These are phyloP conservation scores for Trichoderma asperelloides DNA, from an alignment of 495 filamentous ascomycete genomes.

Conservation along the genomic window DNA sequence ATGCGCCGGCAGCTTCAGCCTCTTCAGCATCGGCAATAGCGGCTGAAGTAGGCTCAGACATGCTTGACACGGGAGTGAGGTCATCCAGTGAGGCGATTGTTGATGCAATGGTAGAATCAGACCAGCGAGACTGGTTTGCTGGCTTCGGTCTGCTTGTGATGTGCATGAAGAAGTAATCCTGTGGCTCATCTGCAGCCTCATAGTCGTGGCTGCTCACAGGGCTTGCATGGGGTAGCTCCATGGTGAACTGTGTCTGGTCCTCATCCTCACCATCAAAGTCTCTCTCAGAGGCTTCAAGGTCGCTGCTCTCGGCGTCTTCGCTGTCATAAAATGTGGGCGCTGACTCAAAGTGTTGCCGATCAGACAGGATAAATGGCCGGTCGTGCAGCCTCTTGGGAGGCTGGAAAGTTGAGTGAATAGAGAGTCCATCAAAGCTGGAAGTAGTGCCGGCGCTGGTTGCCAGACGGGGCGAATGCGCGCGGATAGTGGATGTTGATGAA, in stretches of 20 bases:
- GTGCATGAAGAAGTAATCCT: slow-evolving; percentile 9
- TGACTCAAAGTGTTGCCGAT: not conserved
- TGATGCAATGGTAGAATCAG: slow-evolving; percentile 10
- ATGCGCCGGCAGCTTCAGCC: slow-evolving; percentile 14
- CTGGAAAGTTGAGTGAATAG: not conserved
- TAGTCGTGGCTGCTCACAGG: not conserved
- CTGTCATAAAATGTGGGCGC: not conserved
- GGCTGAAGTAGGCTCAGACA: not conserved
- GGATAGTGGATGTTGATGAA: slow-evolving; percentile 9
- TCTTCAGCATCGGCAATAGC: not conserved
- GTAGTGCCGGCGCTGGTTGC: not conserved
- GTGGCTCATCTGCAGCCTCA: not conserved
- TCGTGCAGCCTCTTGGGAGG: slow-evolving; percentile 6
- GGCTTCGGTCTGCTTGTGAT: not conserved
- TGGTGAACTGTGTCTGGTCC: slow-evolving; percentile 7
- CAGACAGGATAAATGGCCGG: not conserved
- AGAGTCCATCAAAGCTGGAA: not conserved
- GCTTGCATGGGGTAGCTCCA: slow-evolving; percentile 10
- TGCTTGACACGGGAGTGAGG: not conserved
- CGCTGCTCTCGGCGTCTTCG: slow-evolving; percentile 5
- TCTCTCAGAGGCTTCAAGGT: not conserved
- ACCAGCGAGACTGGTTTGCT: slow-evolving; percentile 8
- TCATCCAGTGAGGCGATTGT: not conserved
- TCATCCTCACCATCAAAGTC: slow-evolving; percentile 9
- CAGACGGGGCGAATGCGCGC: not conserved